Conservation (phyloP, 2,329 filamentous ascomycete genomes). For the Coleophoma cylindrospora region DNA sequence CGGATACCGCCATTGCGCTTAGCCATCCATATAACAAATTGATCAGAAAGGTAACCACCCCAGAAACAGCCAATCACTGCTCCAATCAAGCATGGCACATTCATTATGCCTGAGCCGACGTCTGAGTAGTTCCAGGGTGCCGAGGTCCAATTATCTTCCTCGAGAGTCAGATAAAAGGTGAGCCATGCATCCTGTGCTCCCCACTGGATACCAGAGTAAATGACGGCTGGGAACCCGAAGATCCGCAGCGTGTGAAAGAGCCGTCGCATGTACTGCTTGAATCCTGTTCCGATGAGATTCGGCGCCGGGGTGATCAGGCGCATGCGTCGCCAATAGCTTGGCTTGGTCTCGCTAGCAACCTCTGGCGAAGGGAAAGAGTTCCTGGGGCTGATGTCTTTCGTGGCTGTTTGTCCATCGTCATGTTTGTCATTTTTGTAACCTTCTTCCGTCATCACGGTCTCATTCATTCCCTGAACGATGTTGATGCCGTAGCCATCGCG, state of each 20-base stretch:
- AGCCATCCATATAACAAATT: conserved; percentile 43
- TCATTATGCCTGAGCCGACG: conserved; percentile 51
- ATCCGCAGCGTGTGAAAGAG: conserved; percentile 51
- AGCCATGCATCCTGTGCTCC: conserved; percentile 56
- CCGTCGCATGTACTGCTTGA: conserved; percentile 47
- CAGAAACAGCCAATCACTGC: conserved; percentile 51
- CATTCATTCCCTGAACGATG: conserved; percentile 17
- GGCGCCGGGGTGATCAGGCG: conserved; percentile 49
- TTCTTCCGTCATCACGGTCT: neutral
- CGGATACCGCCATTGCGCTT: conserved; percentile 24
- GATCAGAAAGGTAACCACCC: conserved; percentile 51
- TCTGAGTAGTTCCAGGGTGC: conserved; percentile 50
- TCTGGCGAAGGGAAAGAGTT: conserved; percentile 2
- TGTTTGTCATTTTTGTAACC: neutral
- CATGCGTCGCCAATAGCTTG: conserved; percentile 49
- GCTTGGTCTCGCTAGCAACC: conserved; percentile 7
- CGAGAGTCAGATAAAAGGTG: conserved; percentile 52
- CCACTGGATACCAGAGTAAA: conserved; percentile 54
- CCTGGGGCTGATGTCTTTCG: conserved; percentile 5
- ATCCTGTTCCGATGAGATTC: conserved; percentile 46
- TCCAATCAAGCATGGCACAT: conserved; percentile 48
- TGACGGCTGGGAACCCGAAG: conserved; percentile 51
- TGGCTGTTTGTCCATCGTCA: neutral
- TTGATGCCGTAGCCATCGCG: conserved; percentile 32
- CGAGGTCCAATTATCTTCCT: conserved; percentile 50